Evolutionary conservation across 805 yeast species (phyloP).

Genomic region (Metschnikowia borealis): DNA sequence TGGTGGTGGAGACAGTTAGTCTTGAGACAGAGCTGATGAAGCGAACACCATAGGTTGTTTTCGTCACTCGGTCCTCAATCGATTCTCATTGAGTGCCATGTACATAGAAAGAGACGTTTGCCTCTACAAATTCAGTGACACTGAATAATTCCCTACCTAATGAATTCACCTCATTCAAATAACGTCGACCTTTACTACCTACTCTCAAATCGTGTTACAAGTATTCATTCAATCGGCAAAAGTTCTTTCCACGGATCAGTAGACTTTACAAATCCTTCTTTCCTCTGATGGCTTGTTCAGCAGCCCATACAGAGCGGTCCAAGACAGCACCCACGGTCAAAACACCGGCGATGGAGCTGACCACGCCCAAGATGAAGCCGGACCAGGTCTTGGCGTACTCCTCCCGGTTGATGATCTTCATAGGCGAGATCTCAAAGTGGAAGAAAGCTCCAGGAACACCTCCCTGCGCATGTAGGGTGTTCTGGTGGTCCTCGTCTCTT

Average conservation of each 20-base stretch:
- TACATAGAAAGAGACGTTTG: slow-evolving; percentile 8
- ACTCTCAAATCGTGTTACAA: not conserved
- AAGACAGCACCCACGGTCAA: slow-evolving; percentile 86
- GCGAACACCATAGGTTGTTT: too few relatives aligned
- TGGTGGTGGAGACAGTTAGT: not conserved
- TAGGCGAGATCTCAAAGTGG: slow-evolving; percentile 86
- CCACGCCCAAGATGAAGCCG: slow-evolving; percentile 73
- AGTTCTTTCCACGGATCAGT: too few relatives aligned
- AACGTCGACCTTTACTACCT: too few relatives aligned
- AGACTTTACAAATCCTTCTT: slow-evolving; percentile 49
- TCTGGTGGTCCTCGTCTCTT: slow-evolving; percentile 84
- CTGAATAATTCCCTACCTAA: not conserved
- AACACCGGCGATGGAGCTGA: slow-evolving; percentile 91
- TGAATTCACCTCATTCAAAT: too few relatives aligned
- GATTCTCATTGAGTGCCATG: not conserved
- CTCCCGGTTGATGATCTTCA: slow-evolving; percentile 85
- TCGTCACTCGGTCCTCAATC: too few relatives aligned
- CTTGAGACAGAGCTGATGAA: not conserved
- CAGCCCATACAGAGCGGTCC: slow-evolving; percentile 86
- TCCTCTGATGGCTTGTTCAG: slow-evolving; percentile 68
- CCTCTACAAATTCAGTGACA: not conserved
- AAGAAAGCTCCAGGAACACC: slow-evolving; percentile 90
- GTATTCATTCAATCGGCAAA: not conserved
- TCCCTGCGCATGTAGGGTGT: slow-evolving; percentile 75
- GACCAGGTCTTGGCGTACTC: slow-evolving; percentile 73